Evolutionary conservation across 495 filamentous ascomycete species (phyloP).

Genomic region (Aspergillus bridgeri): DNA sequence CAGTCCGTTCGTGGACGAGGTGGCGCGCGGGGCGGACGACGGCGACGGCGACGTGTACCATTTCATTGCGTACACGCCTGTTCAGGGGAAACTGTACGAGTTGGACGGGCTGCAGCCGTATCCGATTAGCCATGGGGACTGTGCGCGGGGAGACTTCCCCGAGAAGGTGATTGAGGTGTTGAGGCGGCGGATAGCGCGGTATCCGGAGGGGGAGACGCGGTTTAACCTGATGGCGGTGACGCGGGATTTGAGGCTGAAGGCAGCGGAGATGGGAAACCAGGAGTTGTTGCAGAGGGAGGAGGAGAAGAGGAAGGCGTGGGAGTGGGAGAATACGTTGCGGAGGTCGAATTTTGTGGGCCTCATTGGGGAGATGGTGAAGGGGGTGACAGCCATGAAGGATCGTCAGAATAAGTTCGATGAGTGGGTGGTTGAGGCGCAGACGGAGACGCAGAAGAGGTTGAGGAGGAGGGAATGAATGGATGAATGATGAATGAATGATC

Average conservation of each 20-base stretch:
- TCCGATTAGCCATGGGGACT: slow-evolving; percentile 83
- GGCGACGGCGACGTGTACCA: slow-evolving; percentile 81
- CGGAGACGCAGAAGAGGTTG: slow-evolving; percentile 64
- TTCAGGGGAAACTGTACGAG: slow-evolving; percentile 82
- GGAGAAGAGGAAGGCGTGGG: slow-evolving; percentile 80
- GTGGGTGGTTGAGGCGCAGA: slow-evolving; percentile 77
- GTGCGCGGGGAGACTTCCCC: slow-evolving; percentile 66
- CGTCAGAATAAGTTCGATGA: slow-evolving; percentile 61
- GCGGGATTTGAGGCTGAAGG: slow-evolving; percentile 69
- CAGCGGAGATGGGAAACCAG: slow-evolving; percentile 76
- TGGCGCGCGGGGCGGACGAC: slow-evolving; percentile 55
- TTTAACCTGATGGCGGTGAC: slow-evolving; percentile 96
- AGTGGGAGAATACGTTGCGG: slow-evolving; percentile 92
- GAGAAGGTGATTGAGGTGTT: slow-evolving; percentile 83
- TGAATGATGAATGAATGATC: background rate
- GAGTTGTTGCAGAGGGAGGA: slow-evolving; percentile 78
- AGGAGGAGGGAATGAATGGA: slow-evolving; percentile 34
- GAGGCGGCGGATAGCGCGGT: slow-evolving; percentile 76
- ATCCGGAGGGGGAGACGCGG: slow-evolving; percentile 81
- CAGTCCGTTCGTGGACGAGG: slow-evolving; percentile 90
- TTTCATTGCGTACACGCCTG: slow-evolving; percentile 90
- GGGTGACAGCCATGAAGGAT: slow-evolving; percentile 70
- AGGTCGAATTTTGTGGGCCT: slow-evolving; percentile 97
- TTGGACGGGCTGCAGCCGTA: slow-evolving; percentile 91
- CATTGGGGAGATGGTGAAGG: slow-evolving; percentile 85